A percentile compares a stretch with the other conserved stretches of the same genome.
Evolutionary conservation across 805 yeast species (phyloP).

Genomic region (Candida schatavii): DNA sequence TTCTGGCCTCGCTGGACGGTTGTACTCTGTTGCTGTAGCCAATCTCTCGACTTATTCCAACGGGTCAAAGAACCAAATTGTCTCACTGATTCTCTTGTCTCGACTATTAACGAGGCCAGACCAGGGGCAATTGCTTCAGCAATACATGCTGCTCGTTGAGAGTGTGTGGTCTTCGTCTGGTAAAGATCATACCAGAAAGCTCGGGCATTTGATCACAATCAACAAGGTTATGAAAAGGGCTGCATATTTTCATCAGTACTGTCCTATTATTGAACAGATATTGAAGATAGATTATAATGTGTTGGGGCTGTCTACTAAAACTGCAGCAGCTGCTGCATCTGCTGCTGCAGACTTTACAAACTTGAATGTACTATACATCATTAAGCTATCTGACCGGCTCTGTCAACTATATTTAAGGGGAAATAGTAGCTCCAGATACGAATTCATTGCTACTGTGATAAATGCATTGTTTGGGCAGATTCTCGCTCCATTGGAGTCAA

Average conservation of each 20-base stretch:
- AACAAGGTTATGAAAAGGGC: slow-evolving; percentile 34
- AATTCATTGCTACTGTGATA: slow-evolving; percentile 46
- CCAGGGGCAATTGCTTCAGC: slow-evolving; percentile 11
- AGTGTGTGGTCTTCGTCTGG: neutral
- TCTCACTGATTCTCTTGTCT: slow-evolving; percentile 51
- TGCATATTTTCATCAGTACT: slow-evolving; percentile 3
- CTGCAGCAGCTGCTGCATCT: neutral
- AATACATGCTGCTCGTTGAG: slow-evolving; percentile 15
- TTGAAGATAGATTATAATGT: slow-evolving; percentile 12
- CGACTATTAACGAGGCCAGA: slow-evolving; percentile 54
- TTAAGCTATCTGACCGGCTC: slow-evolving; percentile 37
- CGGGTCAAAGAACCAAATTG: slow-evolving; percentile 59
- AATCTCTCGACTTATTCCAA: slow-evolving; percentile 28
- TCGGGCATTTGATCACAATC: slow-evolving; percentile 41
- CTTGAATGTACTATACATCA: slow-evolving; percentile 23
- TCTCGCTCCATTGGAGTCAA: slow-evolving; percentile 32
- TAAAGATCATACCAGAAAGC: slow-evolving; percentile 13
- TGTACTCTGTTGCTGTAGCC: slow-evolving; percentile 33
- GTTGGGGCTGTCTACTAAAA: slow-evolving; percentile 6
- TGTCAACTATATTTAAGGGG: slow-evolving; percentile 20
- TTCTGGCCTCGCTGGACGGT: slow-evolving; percentile 24
- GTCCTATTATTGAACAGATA: slow-evolving; percentile 13
- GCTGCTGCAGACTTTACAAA: slow-evolving; percentile 7
- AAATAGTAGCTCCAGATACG: slow-evolving; percentile 20
- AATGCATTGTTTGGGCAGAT: slow-evolving; percentile 43